Evolutionary conservation across 164 flowering plant genomes (phyloP).

Genomic region (Magnolia kwangsiensis): DNA sequence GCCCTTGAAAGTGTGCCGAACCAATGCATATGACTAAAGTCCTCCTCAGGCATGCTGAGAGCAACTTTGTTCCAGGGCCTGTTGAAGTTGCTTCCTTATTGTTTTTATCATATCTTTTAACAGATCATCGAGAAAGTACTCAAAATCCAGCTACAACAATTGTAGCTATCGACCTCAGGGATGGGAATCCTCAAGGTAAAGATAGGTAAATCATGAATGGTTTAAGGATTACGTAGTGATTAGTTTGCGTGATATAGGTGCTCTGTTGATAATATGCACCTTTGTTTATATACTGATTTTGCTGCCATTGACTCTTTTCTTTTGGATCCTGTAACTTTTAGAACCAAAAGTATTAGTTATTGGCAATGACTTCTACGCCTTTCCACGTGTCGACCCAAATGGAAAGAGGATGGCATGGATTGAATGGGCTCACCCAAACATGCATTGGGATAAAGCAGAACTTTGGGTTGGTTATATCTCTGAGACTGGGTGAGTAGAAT

Average conservation of each 20-base stretch:
- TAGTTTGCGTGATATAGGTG: too few species aligned
- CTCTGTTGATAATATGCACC: too few species aligned
- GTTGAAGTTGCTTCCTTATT: too few species aligned
- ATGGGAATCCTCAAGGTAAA: slow-evolving; percentile 53
- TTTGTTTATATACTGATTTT: not conserved
- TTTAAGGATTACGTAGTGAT: not conserved
- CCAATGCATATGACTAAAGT: too few species aligned
- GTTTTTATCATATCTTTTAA: not conserved
- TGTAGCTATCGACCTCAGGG: slow-evolving; percentile 44
- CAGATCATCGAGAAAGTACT: slow-evolving; percentile 72
- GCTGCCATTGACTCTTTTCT: not conserved
- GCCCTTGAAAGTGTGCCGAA: too few species aligned
- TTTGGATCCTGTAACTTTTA: slow-evolving; percentile 25
- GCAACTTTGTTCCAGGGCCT: too few species aligned
- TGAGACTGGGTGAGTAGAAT: slow-evolving; percentile 62
- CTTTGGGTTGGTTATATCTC: slow-evolving; percentile 93
- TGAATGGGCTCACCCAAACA: slow-evolving; percentile 91
- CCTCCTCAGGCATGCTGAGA: too few species aligned
- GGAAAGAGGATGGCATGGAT: slow-evolving; percentile 89
- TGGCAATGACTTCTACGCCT: slow-evolving; percentile 96
- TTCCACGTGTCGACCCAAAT: slow-evolving; percentile 71
- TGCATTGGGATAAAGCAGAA: slow-evolving; percentile 97
- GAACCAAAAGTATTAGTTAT: slow-evolving; percentile 73
- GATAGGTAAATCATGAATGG: not conserved
- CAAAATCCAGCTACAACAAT: slow-evolving; percentile 62